Evolutionary conservation across 108 stramenopile genomes (phyloP).

Genomic region (Chaetoceros muelleri): DNA sequence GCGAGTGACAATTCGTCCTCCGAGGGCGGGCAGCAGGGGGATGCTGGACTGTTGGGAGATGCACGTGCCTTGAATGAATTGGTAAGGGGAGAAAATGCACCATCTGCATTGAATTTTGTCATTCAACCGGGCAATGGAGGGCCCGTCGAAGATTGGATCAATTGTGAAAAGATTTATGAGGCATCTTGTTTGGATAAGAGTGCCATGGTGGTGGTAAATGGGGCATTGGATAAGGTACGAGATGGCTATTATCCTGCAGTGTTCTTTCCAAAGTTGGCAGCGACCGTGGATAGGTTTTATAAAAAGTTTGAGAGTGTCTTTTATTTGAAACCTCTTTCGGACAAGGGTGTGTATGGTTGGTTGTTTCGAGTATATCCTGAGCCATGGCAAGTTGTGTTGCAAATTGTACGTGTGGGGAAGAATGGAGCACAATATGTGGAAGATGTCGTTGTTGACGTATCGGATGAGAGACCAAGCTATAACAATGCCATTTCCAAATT

Average conservation of each 20-base stretch:
- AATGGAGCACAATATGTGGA: constrained; percentile 25
- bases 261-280: constrained; percentile 74
- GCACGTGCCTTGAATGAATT: constrained; percentile 38
- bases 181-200: constrained; percentile 2
- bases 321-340: constrained; percentile 56
- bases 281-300: constrained; percentile 60
- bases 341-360: constrained; percentile 69
- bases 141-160: constrained; percentile 87
- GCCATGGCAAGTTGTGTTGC: constrained; percentile 69
- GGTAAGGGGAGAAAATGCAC: constrained; percentile 19
- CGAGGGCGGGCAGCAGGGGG: no score
- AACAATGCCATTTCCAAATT: constrained; percentile 17
- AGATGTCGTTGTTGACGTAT: constrained; percentile 20
- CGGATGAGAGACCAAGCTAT: constrained; percentile 30
- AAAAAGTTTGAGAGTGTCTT: constrained; percentile 49
- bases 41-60: constrained; percentile 65
- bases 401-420: constrained; percentile 27
- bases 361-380: constrained; percentile 52
- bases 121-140: constrained; percentile 85
- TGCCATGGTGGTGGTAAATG: constrained; percentile 59
- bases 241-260: constrained; percentile 70
- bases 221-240: constrained; percentile 79
- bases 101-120: constrained; percentile 29
- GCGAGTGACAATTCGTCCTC: no score
- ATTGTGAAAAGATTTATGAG: constrained; percentile 49